Evolutionary conservation across 1,284 basidiomycete genomes (phyloP), one percentile per base, ranked within the genome.

Genomic region (Meripilus lineatus): DNA sequence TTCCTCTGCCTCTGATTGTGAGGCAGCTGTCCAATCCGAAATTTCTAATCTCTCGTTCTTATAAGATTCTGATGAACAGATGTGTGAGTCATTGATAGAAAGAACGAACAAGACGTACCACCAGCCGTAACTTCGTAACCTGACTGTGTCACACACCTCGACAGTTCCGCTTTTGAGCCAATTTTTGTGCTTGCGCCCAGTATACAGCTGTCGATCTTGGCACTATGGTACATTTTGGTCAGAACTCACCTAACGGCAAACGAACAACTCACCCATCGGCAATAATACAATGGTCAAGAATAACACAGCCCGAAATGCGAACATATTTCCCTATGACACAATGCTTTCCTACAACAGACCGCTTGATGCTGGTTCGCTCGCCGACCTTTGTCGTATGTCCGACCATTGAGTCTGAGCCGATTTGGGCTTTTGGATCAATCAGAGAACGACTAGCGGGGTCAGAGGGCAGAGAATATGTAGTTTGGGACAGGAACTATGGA

Each of bases 271-370:
- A 89, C 89, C 89, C 89, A 50, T 95, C 91, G 22, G 77, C 89
- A 21, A 99, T 72, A 3, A 86, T 75, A 53, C 93, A 94, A 56
- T 93, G 89, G 58, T 97, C 94, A 62, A 96, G 77, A 22, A 99
- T 63, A 10, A 98, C 79, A 55, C 88, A 93, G n/a, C 89, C 88
- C 1, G 75, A 76, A 44, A 98, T 80, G 63, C 86, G 93, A 23
- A 79, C 86, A 67, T 86, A 86, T 59, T 84, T 90, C 10, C 93
- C 93, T 48, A 98, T 89, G 18, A 81, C 67, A 56, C 92, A 95
- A 58, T 94, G 91, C 48, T 84, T 78, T 4, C 95, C 95, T 20
- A 98, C 79, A 18, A 94, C 77, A 6, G 85, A 89, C 52, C 86
- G 85, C 64, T 96, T 98, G 64, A 99, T 84, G 25, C 72, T 84